Percentiles rank a stretch among this genome's conserved stretches.
Conservation (phyloP, 495 filamentous ascomycete genomes). For the Glutinoglossum americanum region DNA sequence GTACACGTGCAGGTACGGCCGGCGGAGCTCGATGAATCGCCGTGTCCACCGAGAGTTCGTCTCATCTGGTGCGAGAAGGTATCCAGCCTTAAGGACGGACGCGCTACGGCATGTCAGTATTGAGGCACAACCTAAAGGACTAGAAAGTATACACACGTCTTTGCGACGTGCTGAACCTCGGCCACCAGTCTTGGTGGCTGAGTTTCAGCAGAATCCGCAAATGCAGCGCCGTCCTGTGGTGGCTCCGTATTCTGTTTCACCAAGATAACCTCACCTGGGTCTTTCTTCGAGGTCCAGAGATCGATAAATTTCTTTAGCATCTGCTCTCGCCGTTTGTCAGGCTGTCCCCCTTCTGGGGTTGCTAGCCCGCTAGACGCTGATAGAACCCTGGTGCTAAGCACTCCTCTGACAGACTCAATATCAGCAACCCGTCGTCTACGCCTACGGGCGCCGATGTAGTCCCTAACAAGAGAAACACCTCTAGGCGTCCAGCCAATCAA, state of each 20-base stretch:
- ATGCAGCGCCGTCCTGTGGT: constrained; percentile 42
- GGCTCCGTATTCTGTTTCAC: constrained; percentile 55
- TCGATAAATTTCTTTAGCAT: constrained; percentile 50
- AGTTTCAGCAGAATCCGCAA: constrained; percentile 13
- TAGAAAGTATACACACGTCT: constrained; percentile 12
- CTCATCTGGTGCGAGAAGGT: constrained; percentile 56
- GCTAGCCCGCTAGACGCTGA: neutral
- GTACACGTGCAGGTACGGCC: constrained; percentile 83
- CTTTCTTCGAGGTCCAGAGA: constrained; percentile 60
- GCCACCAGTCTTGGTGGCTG: constrained; percentile 17
- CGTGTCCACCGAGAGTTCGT: constrained; percentile 66
- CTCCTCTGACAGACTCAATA: constrained; percentile 53
- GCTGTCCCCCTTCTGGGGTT: constrained; percentile 1
- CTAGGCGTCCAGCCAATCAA: constrained; percentile 69
- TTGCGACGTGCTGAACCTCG: constrained; percentile 18
- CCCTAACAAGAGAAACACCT: constrained; percentile 66
- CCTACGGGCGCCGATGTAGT: constrained; percentile 52
- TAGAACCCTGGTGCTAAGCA: constrained; percentile 23
- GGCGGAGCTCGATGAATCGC: constrained; percentile 78
- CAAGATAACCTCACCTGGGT: constrained; percentile 50
- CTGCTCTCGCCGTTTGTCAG: constrained; percentile 11
- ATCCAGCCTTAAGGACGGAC: constrained; percentile 57
- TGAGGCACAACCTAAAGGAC: neutral
- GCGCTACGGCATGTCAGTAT: constrained; percentile 12
- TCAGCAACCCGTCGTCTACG: constrained; percentile 51